Evolutionary conservation across 805 yeast genomes (phyloP), one percentile per base, ranked within the genome.

Genomic region (Groenewaldozyma tartarivorans): DNA sequence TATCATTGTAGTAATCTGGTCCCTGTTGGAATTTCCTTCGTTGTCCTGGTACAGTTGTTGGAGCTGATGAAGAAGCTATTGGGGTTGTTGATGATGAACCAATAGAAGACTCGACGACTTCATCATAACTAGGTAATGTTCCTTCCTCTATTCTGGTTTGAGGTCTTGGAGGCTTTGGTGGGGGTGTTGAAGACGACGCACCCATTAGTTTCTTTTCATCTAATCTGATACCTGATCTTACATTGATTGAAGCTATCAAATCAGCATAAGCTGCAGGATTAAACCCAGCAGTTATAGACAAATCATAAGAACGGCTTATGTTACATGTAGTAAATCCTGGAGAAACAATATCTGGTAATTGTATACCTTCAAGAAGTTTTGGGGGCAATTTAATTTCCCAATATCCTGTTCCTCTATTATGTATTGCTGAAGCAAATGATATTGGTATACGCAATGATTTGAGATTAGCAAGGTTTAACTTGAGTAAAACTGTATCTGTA

Each of bases 291-390:
- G 49, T 47, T 9, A 71, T 50, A 30, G 50, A 55, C 32, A 74
- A 40, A 3, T 50, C 46, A 50, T 75, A 74, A n/a, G 44, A 48
- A 30, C 81, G 62, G 7, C 61, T 52, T 18, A 79, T 65, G 50
- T 76, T 77, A 50, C 83, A 77, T 3, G 77, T 68, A 20, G 53
- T 56, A 54, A 80, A 79, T 16, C 72, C 57, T 2, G 84, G 82
- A 2, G 77, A 60, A 3, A 72, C 57, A 33, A 63, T 49, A 35
- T 65, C 68, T 0, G 81, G 79, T 15, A 74, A 46, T 2, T 60
- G 53, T 33, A 74, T 66, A 45, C 63, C 64, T 20, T 59, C 48
- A 44, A 61, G 69, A 41, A 64, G 21, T 4, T 9, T 18, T 4
- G 40, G 37, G 5, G 49, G 47, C 5, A 53, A 35, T 18, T 17